phyloP scores from a whole-genome alignment of 2,329 filamentous ascomycete species.

The Cytospora piceae region DNA sequence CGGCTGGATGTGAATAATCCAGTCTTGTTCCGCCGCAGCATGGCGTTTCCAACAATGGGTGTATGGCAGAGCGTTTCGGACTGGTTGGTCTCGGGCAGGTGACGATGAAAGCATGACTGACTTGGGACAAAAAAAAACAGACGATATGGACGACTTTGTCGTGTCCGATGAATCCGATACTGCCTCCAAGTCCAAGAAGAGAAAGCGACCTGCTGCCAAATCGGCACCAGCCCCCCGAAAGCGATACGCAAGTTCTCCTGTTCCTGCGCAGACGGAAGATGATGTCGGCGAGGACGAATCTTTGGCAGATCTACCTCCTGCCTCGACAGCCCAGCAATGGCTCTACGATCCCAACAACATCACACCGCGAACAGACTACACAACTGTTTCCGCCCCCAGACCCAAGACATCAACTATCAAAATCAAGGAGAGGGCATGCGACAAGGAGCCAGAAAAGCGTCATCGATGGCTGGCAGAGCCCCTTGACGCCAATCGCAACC shows the following conservation, averaged over 20 bases:
- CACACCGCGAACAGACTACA: slow-evolving; percentile 38
- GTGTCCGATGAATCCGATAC: slow-evolving; percentile 86
- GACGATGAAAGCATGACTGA: slow-evolving; percentile 23
- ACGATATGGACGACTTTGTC: slow-evolving; percentile 85
- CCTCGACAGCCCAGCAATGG: slow-evolving; percentile 84
- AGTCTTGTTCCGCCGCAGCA: too few species aligned
- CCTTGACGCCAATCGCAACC: slow-evolving; percentile 80
- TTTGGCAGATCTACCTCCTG: slow-evolving; percentile 59
- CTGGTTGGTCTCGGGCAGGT: too few species aligned
- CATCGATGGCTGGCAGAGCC: slow-evolving; percentile 91
- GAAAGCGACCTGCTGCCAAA: slow-evolving; percentile 67
- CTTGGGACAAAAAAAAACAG: slow-evolving; percentile 41
- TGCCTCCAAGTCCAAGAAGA: slow-evolving; percentile 65
- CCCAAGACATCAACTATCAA: slow-evolving; percentile 40
- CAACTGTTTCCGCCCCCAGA: slow-evolving; percentile 31
- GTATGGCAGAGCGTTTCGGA: not conserved
- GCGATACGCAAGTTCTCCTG: slow-evolving; percentile 54
- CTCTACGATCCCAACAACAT: slow-evolving; percentile 60
- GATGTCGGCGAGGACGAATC: slow-evolving; percentile 58
- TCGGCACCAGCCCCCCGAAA: slow-evolving; percentile 59
- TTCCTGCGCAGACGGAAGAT: slow-evolving; percentile 43
- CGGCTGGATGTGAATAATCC: too few species aligned
- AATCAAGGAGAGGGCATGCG: slow-evolving; percentile 70
- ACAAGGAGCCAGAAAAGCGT: slow-evolving; percentile 80
- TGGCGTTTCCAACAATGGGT: not conserved